These are phyloP conservation scores for Pythium pectinolyticum DNA, from an alignment of 352 stramenopile species.

Conservation along the genomic window DNA sequence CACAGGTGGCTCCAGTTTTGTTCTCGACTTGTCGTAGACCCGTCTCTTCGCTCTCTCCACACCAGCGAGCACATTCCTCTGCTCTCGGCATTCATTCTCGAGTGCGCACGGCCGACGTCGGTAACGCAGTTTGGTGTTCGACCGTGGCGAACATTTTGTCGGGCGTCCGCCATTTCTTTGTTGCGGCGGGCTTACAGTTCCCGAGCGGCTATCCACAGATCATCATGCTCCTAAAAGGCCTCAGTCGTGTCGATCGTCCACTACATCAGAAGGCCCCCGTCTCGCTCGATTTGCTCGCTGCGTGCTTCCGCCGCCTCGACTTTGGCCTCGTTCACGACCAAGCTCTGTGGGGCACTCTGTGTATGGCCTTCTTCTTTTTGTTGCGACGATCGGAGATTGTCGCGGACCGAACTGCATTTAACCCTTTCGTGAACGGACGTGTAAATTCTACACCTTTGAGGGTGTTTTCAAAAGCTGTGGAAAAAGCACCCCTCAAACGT, in stretches of 20 bases:
- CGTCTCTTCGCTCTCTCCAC: no score
- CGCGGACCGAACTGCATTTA: neutral
- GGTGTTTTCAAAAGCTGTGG: no score
- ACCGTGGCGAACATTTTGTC: neutral
- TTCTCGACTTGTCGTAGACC: neutral
- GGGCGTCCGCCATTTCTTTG: neutral
- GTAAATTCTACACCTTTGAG: no score
- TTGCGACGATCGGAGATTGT: constrained; percentile 6
- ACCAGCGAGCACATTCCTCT: no score
- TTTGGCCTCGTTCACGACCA: neutral
- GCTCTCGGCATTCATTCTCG: no score
- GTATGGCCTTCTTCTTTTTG: constrained; percentile 20
- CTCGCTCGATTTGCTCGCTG: neutral
- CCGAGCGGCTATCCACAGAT: constrained; percentile 4
- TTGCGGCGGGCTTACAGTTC: neutral
- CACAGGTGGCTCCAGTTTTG: neutral
- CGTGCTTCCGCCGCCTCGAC: neutral
- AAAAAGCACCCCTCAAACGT: no score
- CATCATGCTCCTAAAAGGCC: constrained; percentile 6
- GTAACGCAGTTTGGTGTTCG: neutral
- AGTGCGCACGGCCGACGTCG: no score
- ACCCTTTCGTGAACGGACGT: no score
- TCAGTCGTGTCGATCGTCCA: constrained; percentile 2
- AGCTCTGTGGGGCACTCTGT: constrained; percentile 10
- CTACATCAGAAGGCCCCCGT: neutral